Evolutionary conservation across 805 yeast genomes (phyloP).

Genomic region (Metschnikowia similis): DNA sequence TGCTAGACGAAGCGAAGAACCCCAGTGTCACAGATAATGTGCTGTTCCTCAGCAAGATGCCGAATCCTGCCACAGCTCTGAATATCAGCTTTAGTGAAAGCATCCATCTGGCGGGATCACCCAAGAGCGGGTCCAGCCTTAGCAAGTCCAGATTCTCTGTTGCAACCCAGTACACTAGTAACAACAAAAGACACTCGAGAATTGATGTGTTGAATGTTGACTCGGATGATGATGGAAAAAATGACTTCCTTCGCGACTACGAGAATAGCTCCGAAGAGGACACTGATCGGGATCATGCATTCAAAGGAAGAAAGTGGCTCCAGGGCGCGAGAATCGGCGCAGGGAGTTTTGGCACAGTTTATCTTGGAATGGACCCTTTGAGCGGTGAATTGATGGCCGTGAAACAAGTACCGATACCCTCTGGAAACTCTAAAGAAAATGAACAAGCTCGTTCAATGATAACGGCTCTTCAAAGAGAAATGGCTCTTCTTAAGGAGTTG

Average conservation of each 20-base stretch:
- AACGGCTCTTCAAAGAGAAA: conserved; percentile 79
- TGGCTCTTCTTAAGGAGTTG: conserved; percentile 67
- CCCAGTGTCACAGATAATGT: conserved; percentile 20
- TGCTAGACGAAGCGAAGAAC: conserved; percentile 47
- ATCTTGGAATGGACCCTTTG: conserved; percentile 82
- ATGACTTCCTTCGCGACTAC: conserved; percentile 9
- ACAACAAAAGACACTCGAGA: conserved; percentile 36
- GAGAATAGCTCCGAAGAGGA: conserved; percentile 36
- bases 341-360: conserved; percentile 93
- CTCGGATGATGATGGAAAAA: conserved; percentile 12
- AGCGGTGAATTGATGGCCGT: conserved; percentile 98
- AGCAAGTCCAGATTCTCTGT: conserved; percentile 13
- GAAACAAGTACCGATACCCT: conserved; percentile 78
- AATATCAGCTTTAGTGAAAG: conserved; percentile 5
- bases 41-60: conserved; percentile 26
- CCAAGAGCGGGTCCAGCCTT: conserved; percentile 1
- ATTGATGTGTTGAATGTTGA: conserved; percentile 32
- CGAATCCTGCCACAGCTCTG: conserved; percentile 13
- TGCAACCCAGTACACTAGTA: conserved; percentile 16
- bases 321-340: conserved; percentile 92
- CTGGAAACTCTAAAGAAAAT: conserved; percentile 28
- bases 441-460: conserved; percentile 49
- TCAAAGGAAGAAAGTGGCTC: conserved; percentile 58
- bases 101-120: conserved; percentile 6
- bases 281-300: conserved; percentile 24